Evolutionary conservation across 2,329 filamentous ascomycete species (phyloP).

Genomic region (Emmonsiellopsis sp.): DNA sequence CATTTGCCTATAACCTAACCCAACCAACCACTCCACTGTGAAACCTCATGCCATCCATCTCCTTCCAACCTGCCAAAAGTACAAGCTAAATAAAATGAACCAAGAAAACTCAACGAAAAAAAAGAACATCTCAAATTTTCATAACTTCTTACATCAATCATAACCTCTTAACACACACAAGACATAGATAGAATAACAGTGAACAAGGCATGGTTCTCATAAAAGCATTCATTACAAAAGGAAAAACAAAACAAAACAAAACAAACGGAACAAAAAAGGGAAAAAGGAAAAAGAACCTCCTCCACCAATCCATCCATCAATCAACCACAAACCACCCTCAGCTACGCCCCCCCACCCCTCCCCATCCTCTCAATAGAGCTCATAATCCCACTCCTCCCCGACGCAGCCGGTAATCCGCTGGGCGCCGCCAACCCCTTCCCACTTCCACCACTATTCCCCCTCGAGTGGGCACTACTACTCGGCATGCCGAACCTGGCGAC

Average conservation of each 20-base stretch:
- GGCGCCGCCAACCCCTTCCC: constrained; percentile 6
- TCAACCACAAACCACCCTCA: not conserved
- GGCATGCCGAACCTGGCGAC: constrained; percentile 25
- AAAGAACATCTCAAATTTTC: not conserved
- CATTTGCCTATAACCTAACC: too few species aligned
- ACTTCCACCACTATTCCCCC: constrained; percentile 27
- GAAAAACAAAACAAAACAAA: not conserved
- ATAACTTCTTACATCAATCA: not conserved
- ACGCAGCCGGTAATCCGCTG: constrained; percentile 28
- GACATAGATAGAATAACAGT: not conserved
- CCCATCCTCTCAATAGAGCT: constrained; percentile 85
- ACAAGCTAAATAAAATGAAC: too few species aligned
- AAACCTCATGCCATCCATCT: too few species aligned
- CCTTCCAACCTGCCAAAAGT: too few species aligned
- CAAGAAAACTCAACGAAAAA: not conserved
- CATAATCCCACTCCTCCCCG: constrained; percentile 64
- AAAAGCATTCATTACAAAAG: not conserved
- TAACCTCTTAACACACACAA: not conserved
- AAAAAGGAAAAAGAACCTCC: not conserved
- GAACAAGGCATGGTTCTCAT: not conserved
- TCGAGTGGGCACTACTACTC: constrained; percentile 17
- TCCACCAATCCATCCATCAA: not conserved
- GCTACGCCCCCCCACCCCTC: constrained; percentile 25
- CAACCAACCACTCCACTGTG: too few species aligned
- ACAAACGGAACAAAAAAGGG: not conserved